A percentile compares a stretch with the other conserved stretches of the same genome.
Evolutionary conservation across 257 asterid genomes (phyloP).

Genomic region (Plectranthus barbatus): DNA sequence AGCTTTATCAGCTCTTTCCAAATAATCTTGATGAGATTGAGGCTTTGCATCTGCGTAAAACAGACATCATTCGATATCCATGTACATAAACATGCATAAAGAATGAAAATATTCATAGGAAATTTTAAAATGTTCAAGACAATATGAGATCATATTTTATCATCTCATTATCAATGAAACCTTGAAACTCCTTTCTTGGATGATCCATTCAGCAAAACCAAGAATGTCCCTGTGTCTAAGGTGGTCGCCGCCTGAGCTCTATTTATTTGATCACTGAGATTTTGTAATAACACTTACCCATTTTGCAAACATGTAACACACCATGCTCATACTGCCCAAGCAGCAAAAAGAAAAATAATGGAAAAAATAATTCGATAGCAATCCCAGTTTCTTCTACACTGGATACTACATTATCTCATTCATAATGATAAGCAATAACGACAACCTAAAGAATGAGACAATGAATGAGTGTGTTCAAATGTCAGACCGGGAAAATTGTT

Average conservation of each 20-base stretch:
- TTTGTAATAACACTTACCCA: neutral
- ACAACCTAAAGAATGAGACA: no score
- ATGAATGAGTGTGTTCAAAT: no score
- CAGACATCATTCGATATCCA: neutral
- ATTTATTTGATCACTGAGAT: neutral
- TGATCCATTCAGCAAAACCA: no score
- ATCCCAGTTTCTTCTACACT: no score
- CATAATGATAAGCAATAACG: no score
- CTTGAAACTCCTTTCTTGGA: neutral
- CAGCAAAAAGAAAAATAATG: neutral
- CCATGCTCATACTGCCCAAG: neutral
- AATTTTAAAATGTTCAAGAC: neutral
- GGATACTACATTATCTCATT: neutral
- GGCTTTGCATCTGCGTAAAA: slow-evolving; percentile 42
- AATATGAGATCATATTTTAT: neutral
- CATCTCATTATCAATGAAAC: neutral
- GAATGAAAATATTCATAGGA: neutral
- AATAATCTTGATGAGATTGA: slow-evolving; percentile 72
- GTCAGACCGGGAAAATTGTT: neutral
- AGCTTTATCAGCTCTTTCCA: slow-evolving; percentile 68
- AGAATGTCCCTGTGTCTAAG: no score
- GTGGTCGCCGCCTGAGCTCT: neutral
- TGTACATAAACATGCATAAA: neutral
- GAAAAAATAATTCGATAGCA: neutral
- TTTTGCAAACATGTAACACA: neutral